Evolutionary conservation across 1,284 basidiomycete genomes (phyloP).

Genomic region (Rhodotorula sp.): DNA sequence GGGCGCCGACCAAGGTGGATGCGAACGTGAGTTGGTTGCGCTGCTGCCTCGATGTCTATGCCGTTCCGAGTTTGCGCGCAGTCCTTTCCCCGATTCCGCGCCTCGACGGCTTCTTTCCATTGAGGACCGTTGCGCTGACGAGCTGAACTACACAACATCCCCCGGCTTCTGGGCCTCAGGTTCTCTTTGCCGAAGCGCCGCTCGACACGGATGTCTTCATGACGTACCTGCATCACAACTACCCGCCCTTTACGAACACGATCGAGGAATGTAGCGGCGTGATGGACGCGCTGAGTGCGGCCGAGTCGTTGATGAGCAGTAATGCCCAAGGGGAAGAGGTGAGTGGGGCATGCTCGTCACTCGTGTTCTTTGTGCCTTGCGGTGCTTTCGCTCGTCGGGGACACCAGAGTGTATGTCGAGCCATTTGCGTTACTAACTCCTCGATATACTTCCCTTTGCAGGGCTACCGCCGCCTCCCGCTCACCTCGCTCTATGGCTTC

Average conservation of each 20-base stretch:
- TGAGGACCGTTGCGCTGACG: too few relatives aligned
- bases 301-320: constrained; percentile 61
- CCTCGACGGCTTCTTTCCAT: too few relatives aligned
- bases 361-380: background rate
- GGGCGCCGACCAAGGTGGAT: constrained; percentile 65
- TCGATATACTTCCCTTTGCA: background rate
- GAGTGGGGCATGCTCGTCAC: constrained; percentile 47
- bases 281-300: constrained; percentile 74
- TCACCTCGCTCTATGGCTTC: constrained; percentile 63
- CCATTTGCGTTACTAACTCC: too few relatives aligned
- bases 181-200: constrained; percentile 77
- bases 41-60: background rate
- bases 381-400: background rate
- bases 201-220: constrained; percentile 86
- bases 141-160: too few relatives aligned
- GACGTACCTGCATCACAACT: constrained; percentile 91
- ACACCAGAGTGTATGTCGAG: too few relatives aligned
- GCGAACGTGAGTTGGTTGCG: constrained; percentile 62
- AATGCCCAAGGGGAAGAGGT: constrained; percentile 61
- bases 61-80: background rate
- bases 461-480: constrained; percentile 25
- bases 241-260: constrained; percentile 74
- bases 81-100: background rate
- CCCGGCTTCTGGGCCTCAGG: constrained; percentile 51
- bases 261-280: constrained; percentile 72